Evolutionary conservation across 345 rosid genomes (phyloP), one percentile per base, ranked within the genome.

Genomic region (Eucalyptus sideroxylon): DNA sequence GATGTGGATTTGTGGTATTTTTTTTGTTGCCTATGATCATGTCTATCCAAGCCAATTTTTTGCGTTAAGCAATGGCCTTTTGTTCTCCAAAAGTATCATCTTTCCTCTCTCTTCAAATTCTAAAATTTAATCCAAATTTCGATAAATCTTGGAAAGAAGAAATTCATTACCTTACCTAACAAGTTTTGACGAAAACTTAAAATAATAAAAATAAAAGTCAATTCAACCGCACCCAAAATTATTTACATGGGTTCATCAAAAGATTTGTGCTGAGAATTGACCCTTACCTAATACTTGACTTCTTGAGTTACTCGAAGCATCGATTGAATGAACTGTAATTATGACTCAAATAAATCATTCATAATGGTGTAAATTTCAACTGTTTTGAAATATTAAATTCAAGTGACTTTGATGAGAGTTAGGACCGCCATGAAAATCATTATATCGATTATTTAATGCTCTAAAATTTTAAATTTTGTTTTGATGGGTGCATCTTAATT

Each of bases 151-250:
- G 2, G 59, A 53, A 53, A 26, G 62, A 60, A 60, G 30, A 60
- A 26, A 11, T 27, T 60, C n/a, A 11, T 53, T 53, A 53, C 24
- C 59, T 53, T 53, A 27, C 67, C n/a, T 27, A 53, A 53, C n/a
- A 60, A 6, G 0, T 60, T 27, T 60, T 26, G 67, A 60, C 0
- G 11, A 60, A 60, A 60, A 23, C 1, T 23, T 56, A 2, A 14
- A 50, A 9, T 4, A 1, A 56, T 9, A 9, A 5, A 10, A 10
- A 21, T 0, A 55, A 21, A 9, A 56, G 6, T 56, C 0, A 10
- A 56, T 56, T 56, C 27, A 56, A 56, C 0, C 0, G 6, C 27
- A 24, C 62, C 1, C 1, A 3, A 56, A 56, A 24, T 56, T 23
- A 56, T 56, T 9, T 10, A 56, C 62, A 56, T 0, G 1, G 13